Evolutionary conservation across 805 yeast species (phyloP).

Genomic region (Candida sphagnicola): DNA sequence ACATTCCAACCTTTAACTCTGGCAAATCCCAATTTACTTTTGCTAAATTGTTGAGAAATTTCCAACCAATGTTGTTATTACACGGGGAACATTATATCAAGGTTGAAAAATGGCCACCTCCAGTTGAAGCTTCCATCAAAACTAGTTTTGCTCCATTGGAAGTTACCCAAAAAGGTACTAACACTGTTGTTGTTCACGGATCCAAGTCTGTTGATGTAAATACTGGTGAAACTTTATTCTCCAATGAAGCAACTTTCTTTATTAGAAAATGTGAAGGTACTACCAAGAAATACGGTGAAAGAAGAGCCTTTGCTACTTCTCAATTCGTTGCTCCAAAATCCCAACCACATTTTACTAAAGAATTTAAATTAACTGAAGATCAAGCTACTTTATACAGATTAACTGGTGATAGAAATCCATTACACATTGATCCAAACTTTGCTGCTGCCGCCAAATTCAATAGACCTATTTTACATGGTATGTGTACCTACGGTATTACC

Average conservation of each 20-base stretch:
- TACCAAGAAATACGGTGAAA: conserved; percentile 42
- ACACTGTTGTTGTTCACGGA: conserved; percentile 74
- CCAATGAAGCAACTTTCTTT: conserved; percentile 82
- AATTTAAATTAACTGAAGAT: conserved; percentile 57
- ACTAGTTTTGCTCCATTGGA: conserved; percentile 69
- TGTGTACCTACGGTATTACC: conserved; percentile 80
- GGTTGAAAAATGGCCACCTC: conserved; percentile 71
- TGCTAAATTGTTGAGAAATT: conserved; percentile 64
- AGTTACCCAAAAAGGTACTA: conserved; percentile 79
- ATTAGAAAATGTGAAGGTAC: conserved; percentile 69
- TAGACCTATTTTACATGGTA: conserved; percentile 88
- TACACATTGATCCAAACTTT: conserved; percentile 89
- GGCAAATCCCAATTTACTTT: conserved; percentile 55
- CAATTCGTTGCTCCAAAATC: conserved; percentile 59
- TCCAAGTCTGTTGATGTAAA: conserved; percentile 63
- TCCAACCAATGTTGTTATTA: conserved; percentile 82
- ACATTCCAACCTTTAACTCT: conserved; percentile 75
- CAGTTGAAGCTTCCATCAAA: conserved; percentile 59
- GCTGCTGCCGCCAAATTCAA: conserved; percentile 86
- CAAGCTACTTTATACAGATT: conserved; percentile 89
- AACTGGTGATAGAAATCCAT: conserved; percentile 92
- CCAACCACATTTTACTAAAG: conserved; percentile 63
- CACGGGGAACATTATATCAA: conserved; percentile 95
- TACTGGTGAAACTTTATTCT: conserved; percentile 67
- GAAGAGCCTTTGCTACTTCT: conserved; percentile 59